Evolutionary conservation across 2,329 filamentous ascomycete species (phyloP).

Genomic region (Aspergillus arachidicola): DNA sequence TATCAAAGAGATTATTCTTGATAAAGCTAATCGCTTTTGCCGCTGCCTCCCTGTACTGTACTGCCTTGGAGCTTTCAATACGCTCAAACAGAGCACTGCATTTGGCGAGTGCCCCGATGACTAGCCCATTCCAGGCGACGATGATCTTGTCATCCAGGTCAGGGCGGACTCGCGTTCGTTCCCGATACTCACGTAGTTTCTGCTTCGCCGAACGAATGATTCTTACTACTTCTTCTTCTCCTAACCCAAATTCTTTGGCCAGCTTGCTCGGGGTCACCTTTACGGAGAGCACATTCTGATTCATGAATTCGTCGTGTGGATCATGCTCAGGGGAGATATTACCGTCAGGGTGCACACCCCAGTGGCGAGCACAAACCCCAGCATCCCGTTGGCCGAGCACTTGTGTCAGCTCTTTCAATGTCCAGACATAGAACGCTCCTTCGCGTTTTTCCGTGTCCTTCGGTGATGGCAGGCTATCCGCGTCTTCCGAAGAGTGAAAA

Average conservation of each 20-base stretch:
- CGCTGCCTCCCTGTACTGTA: slow-evolving; percentile 67
- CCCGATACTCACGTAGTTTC: slow-evolving; percentile 71
- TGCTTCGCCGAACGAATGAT: slow-evolving; percentile 68
- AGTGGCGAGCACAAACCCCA: slow-evolving; percentile 78
- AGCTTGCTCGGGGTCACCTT: slow-evolving; percentile 69
- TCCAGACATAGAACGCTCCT: slow-evolving; percentile 95
- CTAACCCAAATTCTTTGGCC: slow-evolving; percentile 72
- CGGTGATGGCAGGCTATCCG: slow-evolving; percentile 76
- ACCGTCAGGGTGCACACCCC: slow-evolving; percentile 79
- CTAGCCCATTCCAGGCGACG: slow-evolving; percentile 84
- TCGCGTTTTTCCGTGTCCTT: slow-evolving; percentile 81
- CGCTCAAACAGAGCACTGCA: slow-evolving; percentile 68
- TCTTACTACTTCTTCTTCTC: slow-evolving; percentile 67
- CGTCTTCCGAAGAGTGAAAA: slow-evolving; percentile 86
- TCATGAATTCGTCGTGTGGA: slow-evolving; percentile 89
- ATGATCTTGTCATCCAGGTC: slow-evolving; percentile 86
- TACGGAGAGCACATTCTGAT: slow-evolving; percentile 84
- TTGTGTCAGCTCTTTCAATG: slow-evolving; percentile 78
- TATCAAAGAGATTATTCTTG: slow-evolving; percentile 71
- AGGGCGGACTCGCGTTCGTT: slow-evolving; percentile 74
- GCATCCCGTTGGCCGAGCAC: slow-evolving; percentile 71
- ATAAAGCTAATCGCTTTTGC: slow-evolving; percentile 72
- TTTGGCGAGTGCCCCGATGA: slow-evolving; percentile 78
- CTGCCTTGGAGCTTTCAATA: slow-evolving; percentile 60
- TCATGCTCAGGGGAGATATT: slow-evolving; percentile 84